Evolutionary conservation across 129 eudicot genomes (phyloP).

Genomic region (Glebionis coronaria): DNA sequence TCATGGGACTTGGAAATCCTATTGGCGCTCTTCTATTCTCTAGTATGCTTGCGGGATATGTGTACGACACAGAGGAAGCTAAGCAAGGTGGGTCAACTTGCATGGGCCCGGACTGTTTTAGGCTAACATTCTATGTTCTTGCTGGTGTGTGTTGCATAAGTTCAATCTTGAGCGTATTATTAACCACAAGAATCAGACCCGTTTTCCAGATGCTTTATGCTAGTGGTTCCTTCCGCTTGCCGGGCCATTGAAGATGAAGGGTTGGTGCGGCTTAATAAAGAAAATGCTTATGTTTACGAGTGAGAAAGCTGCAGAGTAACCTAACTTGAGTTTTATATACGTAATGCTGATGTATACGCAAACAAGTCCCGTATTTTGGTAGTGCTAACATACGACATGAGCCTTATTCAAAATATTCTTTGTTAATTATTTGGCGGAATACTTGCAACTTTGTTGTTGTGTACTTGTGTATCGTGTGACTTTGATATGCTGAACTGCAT

Average conservation of each 20-base stretch:
- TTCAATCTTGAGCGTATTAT: constrained; percentile 56
- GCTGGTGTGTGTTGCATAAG: constrained; percentile 79
- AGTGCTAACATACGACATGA: too few relatives aligned
- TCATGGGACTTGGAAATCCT: constrained; percentile 83
- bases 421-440: too few relatives aligned
- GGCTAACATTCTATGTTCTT: constrained; percentile 71
- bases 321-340: too few relatives aligned
- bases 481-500: too few relatives aligned
- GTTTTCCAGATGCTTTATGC: constrained; percentile 92
- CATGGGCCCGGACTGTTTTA: constrained; percentile 69
- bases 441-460: too few relatives aligned
- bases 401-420: too few relatives aligned
- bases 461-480: too few relatives aligned
- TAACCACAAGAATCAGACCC: constrained; percentile 72
- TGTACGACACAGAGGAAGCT: constrained; percentile 75
- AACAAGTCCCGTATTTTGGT: too few relatives aligned
- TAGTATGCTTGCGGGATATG: constrained; percentile 68
- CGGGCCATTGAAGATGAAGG: constrained; percentile 36
- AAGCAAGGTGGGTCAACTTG: constrained; percentile 63
- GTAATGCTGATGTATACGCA: too few relatives aligned
- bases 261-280: not conserved
- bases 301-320: too few relatives aligned
- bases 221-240: constrained; percentile 78
- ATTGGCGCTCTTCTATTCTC: constrained; percentile 82
- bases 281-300: too few relatives aligned